phyloP scores from a whole-genome alignment of 768 basidiomycete species.

The Lentinula edodes region DNA sequence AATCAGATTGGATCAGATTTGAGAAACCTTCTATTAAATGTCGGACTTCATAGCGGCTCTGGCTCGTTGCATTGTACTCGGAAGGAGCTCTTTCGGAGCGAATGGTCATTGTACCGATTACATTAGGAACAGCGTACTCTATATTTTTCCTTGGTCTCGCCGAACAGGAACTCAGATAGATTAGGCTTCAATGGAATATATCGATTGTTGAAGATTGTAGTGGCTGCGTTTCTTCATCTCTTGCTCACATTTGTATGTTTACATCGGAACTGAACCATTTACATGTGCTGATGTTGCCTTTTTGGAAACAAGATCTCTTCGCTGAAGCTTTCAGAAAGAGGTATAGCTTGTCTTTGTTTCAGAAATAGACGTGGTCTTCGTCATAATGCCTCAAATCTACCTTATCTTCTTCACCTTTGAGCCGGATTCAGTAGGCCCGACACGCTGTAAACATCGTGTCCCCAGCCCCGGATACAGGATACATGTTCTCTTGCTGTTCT shows the following conservation, averaged over 20 bases:
- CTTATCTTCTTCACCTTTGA: slow-evolving; percentile 53
- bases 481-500: slow-evolving; percentile 45
- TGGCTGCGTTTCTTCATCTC: background rate
- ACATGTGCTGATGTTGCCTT: slow-evolving; percentile 2
- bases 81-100: background rate
- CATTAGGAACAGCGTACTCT: background rate
- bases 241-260: slow-evolving; percentile 1
- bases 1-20: slow-evolving; percentile 3
- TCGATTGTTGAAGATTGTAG: background rate
- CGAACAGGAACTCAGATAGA: background rate
- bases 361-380: background rate
- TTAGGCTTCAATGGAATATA: slow-evolving; percentile 4
- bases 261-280: background rate
- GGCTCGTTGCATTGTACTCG: background rate
- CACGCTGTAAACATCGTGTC: slow-evolving; percentile 66
- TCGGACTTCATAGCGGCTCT: slow-evolving; percentile 1
- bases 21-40: background rate
- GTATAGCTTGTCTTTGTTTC: background rate
- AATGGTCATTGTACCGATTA: background rate
- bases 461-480: slow-evolving; percentile 60
- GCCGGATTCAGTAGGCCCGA: slow-evolving; percentile 50
- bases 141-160: background rate
- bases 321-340: background rate
- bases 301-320: slow-evolving; percentile 7
- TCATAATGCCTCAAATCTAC: slow-evolving; percentile 21